Conservation (phyloP, 106 monocot genomes). For the Acanthochlamys bracteata region DNA sequence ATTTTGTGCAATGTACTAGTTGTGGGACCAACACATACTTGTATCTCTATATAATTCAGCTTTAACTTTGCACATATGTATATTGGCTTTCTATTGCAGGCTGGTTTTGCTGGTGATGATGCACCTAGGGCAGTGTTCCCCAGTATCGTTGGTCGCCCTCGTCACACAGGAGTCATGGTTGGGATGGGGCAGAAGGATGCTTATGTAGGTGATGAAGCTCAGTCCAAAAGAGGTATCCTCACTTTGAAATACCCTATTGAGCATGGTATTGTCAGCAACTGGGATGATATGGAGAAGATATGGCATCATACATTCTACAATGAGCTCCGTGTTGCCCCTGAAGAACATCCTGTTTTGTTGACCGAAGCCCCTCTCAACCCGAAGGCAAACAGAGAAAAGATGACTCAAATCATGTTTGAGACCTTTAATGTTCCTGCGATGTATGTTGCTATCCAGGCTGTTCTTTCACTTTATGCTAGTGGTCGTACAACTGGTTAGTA, state of each 20-base stretch:
- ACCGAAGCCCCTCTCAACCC: conserved; percentile 30
- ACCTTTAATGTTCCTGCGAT: conserved; percentile 28
- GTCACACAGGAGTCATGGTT: conserved; percentile 28
- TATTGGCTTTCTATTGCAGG: neutral
- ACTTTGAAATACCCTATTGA: conserved; percentile 23
- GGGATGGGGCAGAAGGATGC: conserved; percentile 32
- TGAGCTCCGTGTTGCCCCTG: conserved; percentile 28
- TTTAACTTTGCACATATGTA: neutral
- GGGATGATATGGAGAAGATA: conserved; percentile 34
- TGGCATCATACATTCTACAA: conserved; percentile 30
- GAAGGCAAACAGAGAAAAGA: conserved; percentile 30
- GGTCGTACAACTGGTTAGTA: conserved; percentile 23
- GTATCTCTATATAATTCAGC: neutral
- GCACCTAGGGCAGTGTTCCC: conserved; percentile 29
- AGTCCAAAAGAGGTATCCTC: conserved; percentile 28
- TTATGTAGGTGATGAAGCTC: conserved; percentile 27
- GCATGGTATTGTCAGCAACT: conserved; percentile 25
- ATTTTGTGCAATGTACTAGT: neutral
- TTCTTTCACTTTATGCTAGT: conserved; percentile 26
- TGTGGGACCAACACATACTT: neutral
- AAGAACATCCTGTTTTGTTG: conserved; percentile 24
- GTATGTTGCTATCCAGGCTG: conserved; percentile 28
- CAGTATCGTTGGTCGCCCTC: conserved; percentile 25
- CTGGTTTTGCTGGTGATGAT: conserved; percentile 32
- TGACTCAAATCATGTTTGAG: conserved; percentile 30